phyloP scores from a whole-genome alignment of 1,139 yeast species.

The Nadsonia commutata region DNA sequence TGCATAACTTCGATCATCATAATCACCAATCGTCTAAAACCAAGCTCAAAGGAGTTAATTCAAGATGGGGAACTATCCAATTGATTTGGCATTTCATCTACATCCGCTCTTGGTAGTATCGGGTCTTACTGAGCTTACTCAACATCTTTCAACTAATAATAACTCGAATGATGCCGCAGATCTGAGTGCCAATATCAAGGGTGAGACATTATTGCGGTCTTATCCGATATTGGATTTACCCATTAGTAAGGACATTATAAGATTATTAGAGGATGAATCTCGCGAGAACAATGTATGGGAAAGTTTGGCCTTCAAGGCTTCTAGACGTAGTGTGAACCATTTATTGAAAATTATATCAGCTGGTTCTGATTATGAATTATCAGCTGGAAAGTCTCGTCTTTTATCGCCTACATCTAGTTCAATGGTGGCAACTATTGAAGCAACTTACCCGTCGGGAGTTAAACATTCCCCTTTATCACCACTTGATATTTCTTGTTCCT shows the following conservation, averaged over 20 bases:
- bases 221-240: not conserved
- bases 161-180: not conserved
- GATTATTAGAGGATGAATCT: not conserved
- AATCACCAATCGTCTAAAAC: too few species aligned
- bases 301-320: not conserved
- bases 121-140: not conserved
- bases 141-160: not conserved
- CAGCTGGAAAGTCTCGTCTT: not conserved
- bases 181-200: not conserved
- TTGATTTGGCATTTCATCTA: not conserved
- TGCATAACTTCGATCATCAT: too few species aligned
- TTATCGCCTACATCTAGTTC: not conserved
- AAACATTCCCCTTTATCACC: conserved; percentile 29
- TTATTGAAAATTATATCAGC: not conserved
- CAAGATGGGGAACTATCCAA: not conserved
- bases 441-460: not conserved
- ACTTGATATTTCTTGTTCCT: conserved; percentile 22
- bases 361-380: not conserved
- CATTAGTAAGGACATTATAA: not conserved
- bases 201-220: not conserved
- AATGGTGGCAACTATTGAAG: not conserved
- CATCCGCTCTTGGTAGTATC: not conserved
- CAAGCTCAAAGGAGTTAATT: too few species aligned
- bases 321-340: not conserved
- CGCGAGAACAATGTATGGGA: not conserved